Evolutionary conservation across 148 eudicot species (phyloP).

Genomic region (Camellia japonica): DNA sequence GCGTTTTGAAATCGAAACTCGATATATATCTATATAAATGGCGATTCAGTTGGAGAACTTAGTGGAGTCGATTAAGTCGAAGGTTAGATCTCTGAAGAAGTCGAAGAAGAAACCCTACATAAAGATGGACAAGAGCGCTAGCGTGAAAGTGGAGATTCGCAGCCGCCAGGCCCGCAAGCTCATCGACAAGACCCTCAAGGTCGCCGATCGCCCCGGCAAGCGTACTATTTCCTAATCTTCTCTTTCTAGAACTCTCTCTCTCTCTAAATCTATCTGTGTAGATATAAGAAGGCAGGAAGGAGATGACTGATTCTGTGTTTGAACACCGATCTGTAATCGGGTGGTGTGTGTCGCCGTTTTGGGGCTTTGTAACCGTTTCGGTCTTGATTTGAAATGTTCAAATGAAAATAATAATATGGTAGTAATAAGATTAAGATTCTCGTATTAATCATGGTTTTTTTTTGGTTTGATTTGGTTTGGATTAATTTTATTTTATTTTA

Average conservation of each 20-base stretch:
- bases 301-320: constrained; percentile 21
- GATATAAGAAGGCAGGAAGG: background rate
- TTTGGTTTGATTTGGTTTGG: no score
- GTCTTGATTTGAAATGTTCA: background rate
- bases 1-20: background rate
- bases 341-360: background rate
- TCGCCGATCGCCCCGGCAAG: constrained; percentile 69
- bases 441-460: no score
- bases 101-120: constrained; percentile 49
- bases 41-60: constrained; percentile 47
- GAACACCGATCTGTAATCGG: background rate
- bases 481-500: no score
- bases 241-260: constrained; percentile 9
- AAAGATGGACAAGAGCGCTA: constrained; percentile 80
- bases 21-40: constrained; percentile 20
- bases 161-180: constrained; percentile 63
- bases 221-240: constrained; percentile 23
- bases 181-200: constrained; percentile 62
- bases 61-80: constrained; percentile 50
- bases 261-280: background rate
- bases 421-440: no score
- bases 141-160: constrained; percentile 75
- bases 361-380: constrained; percentile 21
- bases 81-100: constrained; percentile 53
- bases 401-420: background rate